Evolutionary conservation across 345 rosid genomes (phyloP), one percentile per base, ranked within the genome.

Genomic region (Laguncularia racemosa): DNA sequence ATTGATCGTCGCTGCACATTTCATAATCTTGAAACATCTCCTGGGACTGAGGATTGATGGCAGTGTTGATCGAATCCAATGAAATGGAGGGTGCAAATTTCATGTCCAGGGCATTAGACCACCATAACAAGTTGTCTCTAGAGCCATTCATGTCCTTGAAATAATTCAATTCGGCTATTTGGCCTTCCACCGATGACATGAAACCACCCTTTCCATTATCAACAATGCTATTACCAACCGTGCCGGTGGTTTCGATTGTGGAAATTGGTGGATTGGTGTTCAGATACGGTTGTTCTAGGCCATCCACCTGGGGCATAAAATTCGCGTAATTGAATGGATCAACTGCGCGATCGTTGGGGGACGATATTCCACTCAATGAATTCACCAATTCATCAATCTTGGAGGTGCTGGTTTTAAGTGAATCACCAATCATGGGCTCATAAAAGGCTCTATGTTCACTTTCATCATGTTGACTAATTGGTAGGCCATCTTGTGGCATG

Each of bases 61-160:
- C 7, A 33, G 40, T 33, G 40, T 33, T 33, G 40, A 33, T 33
- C 1, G 86, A 80, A 51, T 77, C 89, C 96, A 95, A 91, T 2
- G 91, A 79, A 68, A 74, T 78, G 0, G 90, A 69, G 44, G 90
- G 71, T 33, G 75, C 67, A 33, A 82, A 64, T 70, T 79, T 84
- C 53, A 77, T 71, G 71, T 81, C 93, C 20, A 78, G 65, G 40
- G 74, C 86, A 70, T 57, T 80, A 10, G 84, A 71, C 95, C 98
- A 84, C 90, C 89, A 84, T 50, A 68, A 28, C 16, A 83, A 60
- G 73, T 71, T 66, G 45, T 76, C 80, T 58, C 72, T 76, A 1
- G 77, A 58, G 52, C 67, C 73, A 56, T 75, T 77, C 62, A 69
- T 59, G 13, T 74, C 75, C n/a, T 78, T 84, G 59, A 81, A 74